Base-by-base conservation (phyloP, 164 flowering plant species). In the Berberis thunbergii region DNA sequence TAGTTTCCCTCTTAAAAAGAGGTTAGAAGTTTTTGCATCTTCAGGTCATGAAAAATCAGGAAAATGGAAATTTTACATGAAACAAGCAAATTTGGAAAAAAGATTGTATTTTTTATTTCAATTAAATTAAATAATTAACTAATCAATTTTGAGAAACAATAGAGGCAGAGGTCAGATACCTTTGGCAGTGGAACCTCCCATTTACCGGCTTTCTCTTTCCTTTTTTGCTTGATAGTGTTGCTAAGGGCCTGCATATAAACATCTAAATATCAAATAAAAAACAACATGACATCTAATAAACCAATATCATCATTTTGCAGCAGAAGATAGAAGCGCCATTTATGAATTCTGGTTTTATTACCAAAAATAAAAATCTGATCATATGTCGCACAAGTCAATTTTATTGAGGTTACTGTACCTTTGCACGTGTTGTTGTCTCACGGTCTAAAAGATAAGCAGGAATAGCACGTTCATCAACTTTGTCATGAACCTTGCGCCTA, bases 161-260 rank as follows among this genome's bases (percentile, higher is more conserved):
- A 26, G 26, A 26, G 26, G 26, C 26, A 26, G 26, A 26, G 26
- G 26, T 8, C 3, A n/a, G 48, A 39, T 68, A 87, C 99, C 96
- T 91, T 94, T 41, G 99, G 99, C 52, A 94, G 74, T 60, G 97
- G 99, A 54, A 94, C 99, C 58, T 94, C 96, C 99, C 97, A 91
- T 78, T 94, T 94, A 48, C 99, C 99, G 73, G 99, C 97, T 75
- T 82, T 94, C 77, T 94, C 98, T 68, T 94, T 91, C 74, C 97
- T 83, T 80, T 94, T 94, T 70, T 94, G 99, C 80, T 91, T 94
- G 62, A 91, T 79, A 2, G 95, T 85, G 77, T 94, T 94, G 87
- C 95, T 91, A 49, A 94, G 84, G 67, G 85, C 77, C 98, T 11
- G 67, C 97, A 55, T 77, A n/a, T 53, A 2, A 39, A 61, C 26